Evolutionary conservation across 305 asterid genomes (phyloP), one percentile per base, ranked within the genome.

Genomic region (Fraxinus baroniana): DNA sequence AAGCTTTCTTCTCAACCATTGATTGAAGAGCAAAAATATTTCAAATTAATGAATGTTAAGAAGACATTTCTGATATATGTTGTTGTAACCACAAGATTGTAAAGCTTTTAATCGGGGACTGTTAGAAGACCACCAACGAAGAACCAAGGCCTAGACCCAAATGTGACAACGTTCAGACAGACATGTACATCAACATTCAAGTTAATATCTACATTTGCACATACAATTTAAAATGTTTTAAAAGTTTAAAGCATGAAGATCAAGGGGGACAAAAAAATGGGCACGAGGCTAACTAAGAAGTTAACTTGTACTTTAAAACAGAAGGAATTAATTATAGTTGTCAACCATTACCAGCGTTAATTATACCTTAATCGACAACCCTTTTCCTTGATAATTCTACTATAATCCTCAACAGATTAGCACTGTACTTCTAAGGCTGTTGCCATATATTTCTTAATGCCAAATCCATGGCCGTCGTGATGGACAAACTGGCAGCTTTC

Each of bases 291-390:
- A 83, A 55, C 81, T 82, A 28, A 78, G 85, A 93, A 93, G 93
- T 79, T 70, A 77, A 78, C 37, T 33, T 83, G 93, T 89, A 88
- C 93, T 92, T 88, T 49, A 72, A 79, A 80, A 26, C 75, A 70
- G n/a, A 26, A 66, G 80, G 76, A 85, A 32, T 9, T 79, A 82
- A 60, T 76, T 73, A 64, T 57, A 33, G 75, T 30, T 28, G 41
- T 28, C 75, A 15, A 70, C 41, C 39, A 30, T 70, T 70, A 30
- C 4, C 10, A 70, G n/a, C 76, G 24, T 70, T 70, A 70, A 70
- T 30, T 70, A 73, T 32, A 72, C 49, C 80, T 41, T 81, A 68
- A 74, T 76, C 82, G 12, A 44, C 62, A 30, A 79, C 55, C 75
- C 78, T 28, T 28, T 39, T 80, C 82, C 8, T 33, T 78, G 64